A percentile compares a stretch with the other conserved stretches of the same genome.
These are phyloP conservation scores for Ensete glaucum DNA, from an alignment of 176 grass and related monocot species.

Conservation along the genomic window DNA sequence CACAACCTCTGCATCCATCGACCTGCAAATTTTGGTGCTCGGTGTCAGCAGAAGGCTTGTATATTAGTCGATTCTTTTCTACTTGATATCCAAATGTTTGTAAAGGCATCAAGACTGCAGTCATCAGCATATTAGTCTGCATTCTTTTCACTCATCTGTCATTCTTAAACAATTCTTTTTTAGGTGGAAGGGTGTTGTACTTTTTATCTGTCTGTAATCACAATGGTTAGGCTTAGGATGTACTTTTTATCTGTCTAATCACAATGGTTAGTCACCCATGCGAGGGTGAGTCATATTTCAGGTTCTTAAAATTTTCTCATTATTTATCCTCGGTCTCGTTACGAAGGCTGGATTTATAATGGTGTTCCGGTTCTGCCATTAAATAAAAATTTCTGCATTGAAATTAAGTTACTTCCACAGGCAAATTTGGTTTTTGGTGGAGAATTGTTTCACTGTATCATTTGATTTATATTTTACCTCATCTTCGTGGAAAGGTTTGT, in stretches of 20 bases:
- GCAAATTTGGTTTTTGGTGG: too few species aligned
- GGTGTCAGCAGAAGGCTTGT: neutral
- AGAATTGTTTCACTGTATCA: too few species aligned
- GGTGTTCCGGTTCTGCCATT: neutral
- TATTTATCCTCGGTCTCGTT: neutral
- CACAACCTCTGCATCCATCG: neutral
- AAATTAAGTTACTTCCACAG: too few species aligned
- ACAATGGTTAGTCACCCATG: neutral
- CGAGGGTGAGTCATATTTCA: neutral
- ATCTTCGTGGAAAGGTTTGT: too few species aligned
- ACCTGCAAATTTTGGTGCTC: neutral
- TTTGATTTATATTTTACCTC: too few species aligned
- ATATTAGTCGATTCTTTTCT: neutral
- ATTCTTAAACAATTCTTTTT: too few species aligned
- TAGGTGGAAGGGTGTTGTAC: neutral
- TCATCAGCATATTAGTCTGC: neutral
- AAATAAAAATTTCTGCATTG: too few species aligned
- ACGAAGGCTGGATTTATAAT: neutral
- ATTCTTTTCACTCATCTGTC: neutral
- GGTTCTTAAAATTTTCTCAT: neutral
- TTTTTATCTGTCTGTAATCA: neutral
- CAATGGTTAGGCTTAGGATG: neutral
- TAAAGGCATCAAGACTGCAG: neutral
- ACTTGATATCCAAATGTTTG: neutral
- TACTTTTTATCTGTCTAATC: neutral